Evolutionary conservation across 2,329 filamentous ascomycete genomes (phyloP).

Genomic region (Thelonectria olida): DNA sequence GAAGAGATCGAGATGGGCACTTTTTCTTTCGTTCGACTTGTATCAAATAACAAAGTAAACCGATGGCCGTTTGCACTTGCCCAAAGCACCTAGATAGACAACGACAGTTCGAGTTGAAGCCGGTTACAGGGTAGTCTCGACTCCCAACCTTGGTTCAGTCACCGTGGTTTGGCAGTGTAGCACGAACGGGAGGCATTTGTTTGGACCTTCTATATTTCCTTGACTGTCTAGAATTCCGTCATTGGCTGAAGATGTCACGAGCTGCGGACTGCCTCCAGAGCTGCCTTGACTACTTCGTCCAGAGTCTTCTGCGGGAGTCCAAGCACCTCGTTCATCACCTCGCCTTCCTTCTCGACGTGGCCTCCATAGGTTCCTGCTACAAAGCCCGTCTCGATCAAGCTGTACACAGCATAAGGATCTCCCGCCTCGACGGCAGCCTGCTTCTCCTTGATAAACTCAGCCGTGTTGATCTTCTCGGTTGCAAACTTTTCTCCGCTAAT

Average conservation of each 20-base stretch:
- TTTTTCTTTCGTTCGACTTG: too few species aligned
- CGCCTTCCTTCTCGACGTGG: constrained; percentile 44
- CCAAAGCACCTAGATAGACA: too few species aligned
- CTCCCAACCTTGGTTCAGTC: too few species aligned
- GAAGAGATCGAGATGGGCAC: too few species aligned
- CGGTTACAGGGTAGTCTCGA: too few species aligned
- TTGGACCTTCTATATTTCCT: too few species aligned
- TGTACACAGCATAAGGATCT: constrained; percentile 34
- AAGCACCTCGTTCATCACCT: constrained; percentile 44
- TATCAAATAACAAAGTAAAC: too few species aligned
- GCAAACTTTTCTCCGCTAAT: constrained; percentile 55
- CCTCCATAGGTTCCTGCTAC: constrained; percentile 43
- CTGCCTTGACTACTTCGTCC: constrained; percentile 22
- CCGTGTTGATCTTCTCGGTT: constrained; percentile 38
- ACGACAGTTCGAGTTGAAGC: too few species aligned
- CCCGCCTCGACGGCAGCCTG: constrained; percentile 37
- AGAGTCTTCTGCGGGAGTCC: constrained; percentile 33
- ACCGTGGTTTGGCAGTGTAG: too few species aligned
- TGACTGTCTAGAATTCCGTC: too few species aligned
- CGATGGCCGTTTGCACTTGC: too few species aligned
- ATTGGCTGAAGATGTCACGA: background rate
- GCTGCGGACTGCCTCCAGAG: constrained; percentile 8
- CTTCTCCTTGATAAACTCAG: constrained; percentile 40
- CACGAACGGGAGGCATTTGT: too few species aligned
- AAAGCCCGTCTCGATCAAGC: constrained; percentile 46